Base-by-base conservation (phyloP, 257 asterid species). In the Anisodus tanguticus region DNA sequence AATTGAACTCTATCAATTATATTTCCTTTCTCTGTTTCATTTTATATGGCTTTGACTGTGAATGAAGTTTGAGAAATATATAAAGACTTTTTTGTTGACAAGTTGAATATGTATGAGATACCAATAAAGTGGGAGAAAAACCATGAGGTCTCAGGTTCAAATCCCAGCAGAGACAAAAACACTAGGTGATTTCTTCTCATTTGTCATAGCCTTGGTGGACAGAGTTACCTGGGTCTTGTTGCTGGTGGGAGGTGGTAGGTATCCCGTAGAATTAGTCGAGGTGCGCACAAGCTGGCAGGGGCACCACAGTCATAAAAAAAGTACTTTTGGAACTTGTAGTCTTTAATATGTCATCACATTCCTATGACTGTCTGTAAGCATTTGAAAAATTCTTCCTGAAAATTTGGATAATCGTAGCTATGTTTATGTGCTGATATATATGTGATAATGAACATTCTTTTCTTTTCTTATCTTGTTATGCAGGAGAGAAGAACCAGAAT, bases 401-500 rank as follows among this genome's bases (percentile, higher is more conserved):
- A 49, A 13, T 10, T 77, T 77, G 81, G 62, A 3, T 4, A 3
- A 51, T 12, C 10, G 5, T 0, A 16, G 9, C 53, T 83, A 7
- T 70, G 5, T 54, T 66, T n/a, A 8, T 17, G 31, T 0, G 1
- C 66, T 41, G 45, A 41, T 59, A 59, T 41, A 17, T 1, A 16
- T 31, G 10, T 19, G 35, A 39, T 43, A 15, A 9, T 9, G 22
- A 16, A 55, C 22, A 2, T 6, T 51, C 1, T 76, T 8, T 51
- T 6, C 60, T 74, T 22, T 4, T 71, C 58, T 49, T 22, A 10
- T 13, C 19, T 26, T 49, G 31, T 22, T 79, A 10, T 80, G 78
- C 81, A 95, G 99, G 99, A 94, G 85, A 91, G 99, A 82, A 92
- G 99, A 85, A 95, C 97, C 1, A 90, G 98, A 86, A 95, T 95